Conservation (phyloP, 257 asterid genomes). For the Fraxinus excelsior region DNA sequence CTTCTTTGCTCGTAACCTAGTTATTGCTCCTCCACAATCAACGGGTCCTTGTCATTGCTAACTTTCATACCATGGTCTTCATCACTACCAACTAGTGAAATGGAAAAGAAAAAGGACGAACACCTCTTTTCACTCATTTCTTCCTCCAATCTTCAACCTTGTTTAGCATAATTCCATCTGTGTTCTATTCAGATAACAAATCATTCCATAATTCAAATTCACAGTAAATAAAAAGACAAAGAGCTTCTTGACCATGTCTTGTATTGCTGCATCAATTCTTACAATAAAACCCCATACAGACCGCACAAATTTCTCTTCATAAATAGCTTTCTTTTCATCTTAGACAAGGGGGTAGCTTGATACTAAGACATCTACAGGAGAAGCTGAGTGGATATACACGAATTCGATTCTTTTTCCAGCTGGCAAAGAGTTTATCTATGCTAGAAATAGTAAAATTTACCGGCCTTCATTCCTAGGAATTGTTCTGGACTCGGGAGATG, state of each 20-base stretch:
- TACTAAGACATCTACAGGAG: constrained; percentile 71
- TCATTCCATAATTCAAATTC: constrained; percentile 47
- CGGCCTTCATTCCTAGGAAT: constrained; percentile 27
- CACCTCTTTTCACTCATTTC: constrained; percentile 91
- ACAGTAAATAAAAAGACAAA: constrained; percentile 9
- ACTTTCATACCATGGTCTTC: too few species aligned
- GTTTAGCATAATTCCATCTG: constrained; percentile 40
- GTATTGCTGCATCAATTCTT: constrained; percentile 77
- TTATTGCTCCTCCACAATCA: too few species aligned
- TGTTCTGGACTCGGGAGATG: too few species aligned
- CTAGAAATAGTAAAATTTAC: constrained; percentile 72
- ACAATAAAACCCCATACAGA: constrained; percentile 32
- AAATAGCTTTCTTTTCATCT: constrained; percentile 8
- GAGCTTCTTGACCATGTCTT: constrained; percentile 22
- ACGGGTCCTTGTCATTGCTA: too few species aligned
- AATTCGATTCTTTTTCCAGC: constrained; percentile 95
- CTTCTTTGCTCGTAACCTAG: too few species aligned
- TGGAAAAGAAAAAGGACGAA: constrained; percentile 94
- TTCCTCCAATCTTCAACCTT: constrained; percentile 56
- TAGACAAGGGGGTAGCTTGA: constrained; percentile 71
- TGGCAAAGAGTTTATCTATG: constrained; percentile 69
- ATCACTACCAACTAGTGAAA: constrained; percentile 45
- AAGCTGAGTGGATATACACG: constrained; percentile 82
- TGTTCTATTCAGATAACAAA: constrained; percentile 47
- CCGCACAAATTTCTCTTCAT: constrained; percentile 23